These are phyloP conservation scores for Neofusicoccum kwambonambiense DNA, from an alignment of 2,329 filamentous ascomycete genomes.

Conservation along the genomic window DNA sequence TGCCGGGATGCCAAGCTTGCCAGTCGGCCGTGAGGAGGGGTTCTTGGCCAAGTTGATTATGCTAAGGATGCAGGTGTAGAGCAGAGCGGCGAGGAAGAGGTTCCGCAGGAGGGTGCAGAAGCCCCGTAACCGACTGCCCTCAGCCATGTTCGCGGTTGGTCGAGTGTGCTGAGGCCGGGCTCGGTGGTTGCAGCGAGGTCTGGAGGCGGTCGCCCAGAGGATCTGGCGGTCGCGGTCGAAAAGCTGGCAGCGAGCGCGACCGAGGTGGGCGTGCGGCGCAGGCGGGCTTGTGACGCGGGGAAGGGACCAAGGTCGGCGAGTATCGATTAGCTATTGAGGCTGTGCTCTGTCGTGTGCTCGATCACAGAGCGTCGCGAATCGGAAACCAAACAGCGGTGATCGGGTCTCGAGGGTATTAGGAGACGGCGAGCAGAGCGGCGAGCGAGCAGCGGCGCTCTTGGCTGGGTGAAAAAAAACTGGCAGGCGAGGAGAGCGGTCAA, in stretches of 20 bases:
- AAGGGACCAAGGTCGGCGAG: neutral
- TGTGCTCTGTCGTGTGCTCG: conserved; percentile 5
- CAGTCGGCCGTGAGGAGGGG: conserved; percentile 38
- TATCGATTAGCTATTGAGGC: neutral
- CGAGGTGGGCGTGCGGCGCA: neutral
- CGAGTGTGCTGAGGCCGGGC: neutral
- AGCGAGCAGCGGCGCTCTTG: neutral
- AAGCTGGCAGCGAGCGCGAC: neutral
- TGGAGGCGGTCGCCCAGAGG: neutral
- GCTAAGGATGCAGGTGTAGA: conserved; percentile 44
- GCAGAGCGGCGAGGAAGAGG: conserved; percentile 40
- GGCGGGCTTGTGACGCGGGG: conserved; percentile 3
- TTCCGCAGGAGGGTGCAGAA: conserved; percentile 44
- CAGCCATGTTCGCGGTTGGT: conserved; percentile 31
- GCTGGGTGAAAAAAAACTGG: neutral
- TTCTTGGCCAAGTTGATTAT: conserved; percentile 43
- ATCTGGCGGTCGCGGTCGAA: neutral
- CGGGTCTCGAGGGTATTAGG: neutral
- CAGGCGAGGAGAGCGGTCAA: conserved; percentile 6
- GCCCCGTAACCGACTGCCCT: conserved; percentile 31
- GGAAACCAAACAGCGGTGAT: neutral
- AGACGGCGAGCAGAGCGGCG: neutral
- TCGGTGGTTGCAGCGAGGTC: neutral
- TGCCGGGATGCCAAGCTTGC: conserved; percentile 43
- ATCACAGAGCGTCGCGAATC: neutral